A percentile compares a stretch with the other conserved stretches of the same genome.
Evolutionary conservation across 176 grass and related monocot genomes (phyloP).

Genomic region (Phragmites australis): DNA sequence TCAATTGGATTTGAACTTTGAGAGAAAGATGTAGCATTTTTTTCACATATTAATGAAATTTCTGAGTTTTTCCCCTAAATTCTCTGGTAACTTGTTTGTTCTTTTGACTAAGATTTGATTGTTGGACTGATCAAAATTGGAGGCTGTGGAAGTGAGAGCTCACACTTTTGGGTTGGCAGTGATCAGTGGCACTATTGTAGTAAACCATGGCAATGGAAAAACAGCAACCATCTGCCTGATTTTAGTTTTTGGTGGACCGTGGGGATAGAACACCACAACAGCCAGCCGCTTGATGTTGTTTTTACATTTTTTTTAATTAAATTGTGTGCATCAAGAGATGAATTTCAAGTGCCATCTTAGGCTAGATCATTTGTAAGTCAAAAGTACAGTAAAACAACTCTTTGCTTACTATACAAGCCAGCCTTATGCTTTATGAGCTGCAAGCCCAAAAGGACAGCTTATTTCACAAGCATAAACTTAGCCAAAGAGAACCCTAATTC

Average conservation of each 20-base stretch:
- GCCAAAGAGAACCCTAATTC: neutral
- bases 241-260: neutral
- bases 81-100: neutral
- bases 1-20: neutral
- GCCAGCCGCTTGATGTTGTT: neutral
- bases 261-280: neutral
- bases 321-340: too few relatives aligned
- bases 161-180: neutral
- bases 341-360: too few relatives aligned
- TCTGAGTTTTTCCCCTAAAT: neutral
- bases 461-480: neutral
- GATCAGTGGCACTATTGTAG: neutral
- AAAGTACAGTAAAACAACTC: too few relatives aligned
- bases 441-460: neutral
- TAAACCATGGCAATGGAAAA: neutral
- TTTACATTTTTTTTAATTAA: too few relatives aligned
- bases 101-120: neutral
- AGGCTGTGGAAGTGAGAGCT: neutral
- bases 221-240: neutral
- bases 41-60: neutral
- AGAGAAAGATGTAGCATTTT: neutral
- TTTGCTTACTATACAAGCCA: too few relatives aligned
- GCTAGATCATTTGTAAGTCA: too few relatives aligned
- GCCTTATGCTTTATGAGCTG: too few relatives aligned
- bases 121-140: neutral